phyloP scores from a whole-genome alignment of 805 yeast species.

The Brettanomyces nanus region DNA sequence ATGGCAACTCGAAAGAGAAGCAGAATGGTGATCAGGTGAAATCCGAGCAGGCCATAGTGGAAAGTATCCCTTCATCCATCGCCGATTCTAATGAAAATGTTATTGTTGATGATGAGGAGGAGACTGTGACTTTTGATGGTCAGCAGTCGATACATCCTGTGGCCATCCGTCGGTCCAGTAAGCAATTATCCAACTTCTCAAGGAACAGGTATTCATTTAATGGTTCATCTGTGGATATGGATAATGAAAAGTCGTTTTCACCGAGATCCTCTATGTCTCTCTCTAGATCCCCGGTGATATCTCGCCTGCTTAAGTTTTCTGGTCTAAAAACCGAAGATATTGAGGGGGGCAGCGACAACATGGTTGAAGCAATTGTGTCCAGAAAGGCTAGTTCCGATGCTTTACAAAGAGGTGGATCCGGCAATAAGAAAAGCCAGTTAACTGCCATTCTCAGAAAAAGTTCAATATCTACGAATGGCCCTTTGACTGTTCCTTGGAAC shows the following conservation, averaged over 20 bases:
- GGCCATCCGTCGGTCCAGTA: background rate
- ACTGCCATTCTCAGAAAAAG: slow-evolving; percentile 18
- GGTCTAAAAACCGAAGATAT: slow-evolving; percentile 5
- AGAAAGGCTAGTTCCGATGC: slow-evolving; percentile 4
- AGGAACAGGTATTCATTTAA: slow-evolving; percentile 22
- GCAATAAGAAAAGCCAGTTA: slow-evolving; percentile 17
- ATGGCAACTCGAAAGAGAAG: background rate
- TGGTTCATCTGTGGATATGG: slow-evolving; percentile 27
- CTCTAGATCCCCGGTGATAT: slow-evolving; percentile 11
- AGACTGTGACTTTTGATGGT: slow-evolving; percentile 1
- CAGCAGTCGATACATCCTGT: background rate
- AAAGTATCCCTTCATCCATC: background rate
- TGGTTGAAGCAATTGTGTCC: background rate
- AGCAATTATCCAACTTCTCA: slow-evolving; percentile 9
- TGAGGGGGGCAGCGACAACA: too few species aligned
- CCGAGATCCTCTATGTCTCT: slow-evolving; percentile 12
- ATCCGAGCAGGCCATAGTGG: background rate
- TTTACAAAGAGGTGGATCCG: background rate
- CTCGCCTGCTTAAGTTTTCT: slow-evolving; percentile 3
- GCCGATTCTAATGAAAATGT: slow-evolving; percentile 15
- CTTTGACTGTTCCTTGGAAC: slow-evolving; percentile 43
- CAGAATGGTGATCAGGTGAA: slow-evolving; percentile 1
- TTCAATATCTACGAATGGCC: background rate
- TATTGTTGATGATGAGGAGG: slow-evolving; percentile 18
- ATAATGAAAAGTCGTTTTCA: slow-evolving; percentile 25